A percentile compares a stretch with the other conserved stretches of the same genome.
Conservation (phyloP, 2,329 filamentous ascomycete genomes). For the Xylariomycetidae sp. region DNA sequence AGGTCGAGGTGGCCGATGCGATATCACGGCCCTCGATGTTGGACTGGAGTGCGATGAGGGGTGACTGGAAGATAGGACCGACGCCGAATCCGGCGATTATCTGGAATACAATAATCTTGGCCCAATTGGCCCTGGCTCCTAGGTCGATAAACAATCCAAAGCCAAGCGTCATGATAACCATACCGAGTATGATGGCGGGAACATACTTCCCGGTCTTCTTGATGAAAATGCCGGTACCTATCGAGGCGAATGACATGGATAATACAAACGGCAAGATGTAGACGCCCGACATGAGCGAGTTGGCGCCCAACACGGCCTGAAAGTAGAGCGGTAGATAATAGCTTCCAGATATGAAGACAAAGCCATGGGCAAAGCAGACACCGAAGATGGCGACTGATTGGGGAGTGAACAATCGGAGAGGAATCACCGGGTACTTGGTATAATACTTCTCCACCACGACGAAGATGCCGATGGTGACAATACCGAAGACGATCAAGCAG, state of each 20-base stretch:
- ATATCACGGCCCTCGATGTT: conserved; percentile 59
- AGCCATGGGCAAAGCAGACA: conserved; percentile 68
- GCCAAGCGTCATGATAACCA: conserved; percentile 58
- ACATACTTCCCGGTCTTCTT: conserved; percentile 64
- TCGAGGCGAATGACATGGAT: conserved; percentile 60
- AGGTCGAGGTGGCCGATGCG: conserved; percentile 63
- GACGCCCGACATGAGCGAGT: conserved; percentile 61
- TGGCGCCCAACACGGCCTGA: conserved; percentile 60
- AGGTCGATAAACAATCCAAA: conserved; percentile 62
- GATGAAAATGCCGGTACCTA: conserved; percentile 51
- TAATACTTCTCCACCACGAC: conserved; percentile 67
- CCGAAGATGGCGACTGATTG: conserved; percentile 57
- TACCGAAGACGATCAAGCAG: conserved; percentile 72
- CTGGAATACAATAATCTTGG: conserved; percentile 56
- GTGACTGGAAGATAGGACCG: conserved; percentile 65
- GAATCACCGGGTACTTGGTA: conserved; percentile 75
- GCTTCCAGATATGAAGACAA: conserved; percentile 70
- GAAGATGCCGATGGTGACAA: conserved; percentile 60
- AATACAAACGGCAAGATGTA: conserved; percentile 69
- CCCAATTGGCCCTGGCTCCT: conserved; percentile 48
- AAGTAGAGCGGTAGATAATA: conserved; percentile 85
- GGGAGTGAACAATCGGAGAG: conserved; percentile 63
- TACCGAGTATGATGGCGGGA: conserved; percentile 53
- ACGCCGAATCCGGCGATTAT: conserved; percentile 60
- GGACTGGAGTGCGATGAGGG: conserved; percentile 64